These are phyloP conservation scores for Aureobasidium pullulans DNA, from an alignment of 2,329 filamentous ascomycete species.

Conservation along the genomic window DNA sequence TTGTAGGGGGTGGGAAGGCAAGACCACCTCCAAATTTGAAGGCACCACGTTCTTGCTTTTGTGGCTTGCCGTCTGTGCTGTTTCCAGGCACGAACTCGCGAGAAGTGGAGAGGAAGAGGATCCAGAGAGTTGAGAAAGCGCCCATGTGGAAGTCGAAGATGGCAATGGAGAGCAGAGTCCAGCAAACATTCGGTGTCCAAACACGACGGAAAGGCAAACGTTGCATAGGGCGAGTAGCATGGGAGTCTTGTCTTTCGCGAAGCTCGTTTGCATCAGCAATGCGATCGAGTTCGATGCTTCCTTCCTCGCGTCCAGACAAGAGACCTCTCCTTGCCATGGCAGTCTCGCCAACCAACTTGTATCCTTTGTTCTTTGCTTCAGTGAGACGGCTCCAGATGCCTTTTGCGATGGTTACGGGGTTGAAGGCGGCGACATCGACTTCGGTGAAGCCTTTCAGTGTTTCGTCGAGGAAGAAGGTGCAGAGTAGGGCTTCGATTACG, in stretches of 20 bases:
- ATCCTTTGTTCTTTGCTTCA: conserved; percentile 23
- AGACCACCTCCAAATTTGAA: conserved; percentile 65
- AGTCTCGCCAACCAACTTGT: conserved; percentile 21
- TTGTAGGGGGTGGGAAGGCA: conserved; percentile 61
- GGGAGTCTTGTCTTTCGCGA: conserved; percentile 17
- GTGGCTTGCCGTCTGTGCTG: conserved; percentile 26
- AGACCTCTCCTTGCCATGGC: conserved; percentile 25
- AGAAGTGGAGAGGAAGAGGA: conserved; percentile 68
- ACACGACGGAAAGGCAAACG: conserved; percentile 42
- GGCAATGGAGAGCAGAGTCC: conserved; percentile 55
- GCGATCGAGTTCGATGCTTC: conserved; percentile 27
- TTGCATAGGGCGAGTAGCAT: conserved; percentile 31
- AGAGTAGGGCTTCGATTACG: conserved; percentile 43
- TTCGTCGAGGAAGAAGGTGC: conserved; percentile 56
- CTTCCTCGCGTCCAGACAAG: conserved; percentile 23
- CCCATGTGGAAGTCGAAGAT: conserved; percentile 66
- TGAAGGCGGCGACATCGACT: conserved; percentile 15
- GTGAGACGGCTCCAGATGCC: conserved; percentile 17
- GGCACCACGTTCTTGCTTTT: conserved; percentile 27
- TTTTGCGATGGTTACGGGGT: conserved; percentile 20
- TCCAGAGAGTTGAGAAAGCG: conserved; percentile 69
- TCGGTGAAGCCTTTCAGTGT: conserved; percentile 27
- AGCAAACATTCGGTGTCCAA: conserved; percentile 48
- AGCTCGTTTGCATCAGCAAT: conserved; percentile 24
- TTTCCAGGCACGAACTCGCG: conserved; percentile 39